These are phyloP conservation scores for Laburnicola sp. DNA, from an alignment of 2,329 filamentous ascomycete genomes.

Conservation along the genomic window DNA sequence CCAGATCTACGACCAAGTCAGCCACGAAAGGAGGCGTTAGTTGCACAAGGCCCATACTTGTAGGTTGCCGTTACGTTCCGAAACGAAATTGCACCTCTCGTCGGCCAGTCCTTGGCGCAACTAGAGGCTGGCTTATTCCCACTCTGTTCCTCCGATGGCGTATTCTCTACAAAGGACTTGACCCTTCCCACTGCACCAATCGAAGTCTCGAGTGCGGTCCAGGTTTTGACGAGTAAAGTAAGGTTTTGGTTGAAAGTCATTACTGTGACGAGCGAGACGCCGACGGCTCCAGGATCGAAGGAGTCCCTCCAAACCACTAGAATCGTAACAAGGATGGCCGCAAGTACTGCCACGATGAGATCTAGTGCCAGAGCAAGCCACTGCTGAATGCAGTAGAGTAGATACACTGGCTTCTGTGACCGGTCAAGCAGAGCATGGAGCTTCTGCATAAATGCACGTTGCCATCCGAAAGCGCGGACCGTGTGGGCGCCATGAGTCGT, in stretches of 20 bases:
- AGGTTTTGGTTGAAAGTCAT: constrained; percentile 55
- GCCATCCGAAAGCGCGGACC: constrained; percentile 54
- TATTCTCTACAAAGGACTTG: constrained; percentile 51
- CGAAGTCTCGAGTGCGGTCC: constrained; percentile 60
- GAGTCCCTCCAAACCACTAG: constrained; percentile 34
- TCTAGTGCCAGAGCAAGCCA: constrained; percentile 46
- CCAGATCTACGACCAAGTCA: neutral
- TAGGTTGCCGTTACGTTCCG: constrained; percentile 33
- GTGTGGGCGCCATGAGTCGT: constrained; percentile 50
- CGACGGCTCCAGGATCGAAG: constrained; percentile 51
- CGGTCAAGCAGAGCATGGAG: constrained; percentile 28
- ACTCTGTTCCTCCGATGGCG: constrained; percentile 53
- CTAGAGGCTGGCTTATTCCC: constrained; percentile 17
- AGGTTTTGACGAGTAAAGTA: constrained; percentile 51
- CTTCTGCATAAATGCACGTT: constrained; percentile 2
- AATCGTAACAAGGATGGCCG: constrained; percentile 38
- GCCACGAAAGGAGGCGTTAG: neutral
- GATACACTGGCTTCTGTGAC: constrained; percentile 48
- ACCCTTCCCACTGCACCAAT: constrained; percentile 59
- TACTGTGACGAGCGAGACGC: constrained; percentile 55
- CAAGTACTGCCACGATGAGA: constrained; percentile 39
- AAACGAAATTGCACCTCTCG: constrained; percentile 43
- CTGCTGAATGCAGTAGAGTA: constrained; percentile 39
- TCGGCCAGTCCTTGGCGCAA: constrained; percentile 44
- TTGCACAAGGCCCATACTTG: constrained; percentile 22